phyloP scores from a whole-genome alignment of 1,139 yeast genomes.

The Blastobotrys elegans region DNA sequence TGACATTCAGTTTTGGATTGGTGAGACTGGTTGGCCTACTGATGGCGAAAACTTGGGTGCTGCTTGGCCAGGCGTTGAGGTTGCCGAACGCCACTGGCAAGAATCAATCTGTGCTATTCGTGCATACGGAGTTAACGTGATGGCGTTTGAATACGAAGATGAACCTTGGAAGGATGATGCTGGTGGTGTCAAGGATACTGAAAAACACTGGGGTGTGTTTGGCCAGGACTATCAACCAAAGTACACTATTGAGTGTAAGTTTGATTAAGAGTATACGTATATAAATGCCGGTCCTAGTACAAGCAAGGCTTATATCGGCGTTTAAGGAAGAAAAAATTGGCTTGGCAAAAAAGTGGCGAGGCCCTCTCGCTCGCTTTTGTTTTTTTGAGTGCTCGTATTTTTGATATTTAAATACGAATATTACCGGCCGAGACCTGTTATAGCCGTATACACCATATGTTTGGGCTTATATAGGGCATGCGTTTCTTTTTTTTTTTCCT shows the following conservation, averaged over 20 bases:
- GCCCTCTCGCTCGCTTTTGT: background rate
- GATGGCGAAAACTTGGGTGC: slow-evolving; percentile 64
- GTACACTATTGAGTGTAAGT: slow-evolving; percentile 26
- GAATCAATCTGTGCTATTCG: slow-evolving; percentile 87
- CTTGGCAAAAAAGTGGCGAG: no score
- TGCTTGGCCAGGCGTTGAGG: slow-evolving; percentile 54
- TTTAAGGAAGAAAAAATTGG: no score
- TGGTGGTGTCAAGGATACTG: slow-evolving; percentile 76
- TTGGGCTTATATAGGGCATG: no score
- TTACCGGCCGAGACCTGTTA: no score
- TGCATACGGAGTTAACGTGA: slow-evolving; percentile 91
- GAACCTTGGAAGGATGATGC: slow-evolving; percentile 95
- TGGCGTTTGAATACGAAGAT: slow-evolving; percentile 90
- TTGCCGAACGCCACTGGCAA: slow-evolving; percentile 79
- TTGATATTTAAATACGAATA: no score
- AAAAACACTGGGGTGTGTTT: slow-evolving; percentile 91
- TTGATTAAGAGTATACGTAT: no score
- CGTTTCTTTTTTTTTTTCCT: no score
- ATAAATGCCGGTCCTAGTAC: no score
- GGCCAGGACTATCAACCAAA: slow-evolving; percentile 43
- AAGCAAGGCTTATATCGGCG: no score
- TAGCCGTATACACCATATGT: no score
- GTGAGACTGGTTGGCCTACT: slow-evolving; percentile 99
- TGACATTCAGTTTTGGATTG: slow-evolving; percentile 86
- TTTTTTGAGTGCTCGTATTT: background rate